These are phyloP conservation scores for Brassica napus DNA, from an alignment of 345 rosid species.

Conservation along the genomic window DNA sequence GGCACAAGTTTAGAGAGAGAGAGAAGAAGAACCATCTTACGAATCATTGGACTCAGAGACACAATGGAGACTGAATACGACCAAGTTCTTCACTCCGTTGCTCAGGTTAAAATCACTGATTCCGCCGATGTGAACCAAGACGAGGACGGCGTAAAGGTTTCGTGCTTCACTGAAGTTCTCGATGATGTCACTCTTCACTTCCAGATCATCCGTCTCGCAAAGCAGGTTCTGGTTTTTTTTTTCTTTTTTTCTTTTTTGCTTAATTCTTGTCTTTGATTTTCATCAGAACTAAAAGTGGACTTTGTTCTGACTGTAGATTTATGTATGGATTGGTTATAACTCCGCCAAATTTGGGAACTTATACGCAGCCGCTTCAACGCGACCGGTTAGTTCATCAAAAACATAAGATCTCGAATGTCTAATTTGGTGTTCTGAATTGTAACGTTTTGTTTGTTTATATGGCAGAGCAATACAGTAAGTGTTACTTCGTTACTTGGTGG, in stretches of 20 bases:
- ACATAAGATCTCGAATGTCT: neutral
- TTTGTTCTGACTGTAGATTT: constrained; percentile 44
- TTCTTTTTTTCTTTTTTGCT: neutral
- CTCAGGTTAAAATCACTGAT: constrained; percentile 27
- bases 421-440: neutral
- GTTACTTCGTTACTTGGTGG: constrained; percentile 79
- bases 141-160: constrained; percentile 44
- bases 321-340: constrained; percentile 81
- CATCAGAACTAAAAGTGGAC: neutral
- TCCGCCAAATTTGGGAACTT: constrained; percentile 69
- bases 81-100: constrained; percentile 33
- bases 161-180: constrained; percentile 62
- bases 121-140: neutral
- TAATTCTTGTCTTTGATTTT: constrained; percentile 1
- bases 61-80: constrained; percentile 35
- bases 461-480: constrained; percentile 67
- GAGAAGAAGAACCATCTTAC: neutral
- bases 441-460: neutral
- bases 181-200: constrained; percentile 69
- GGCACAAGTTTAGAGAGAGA: neutral
- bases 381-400: constrained; percentile 38
- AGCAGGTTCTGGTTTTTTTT: constrained; percentile 48
- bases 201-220: constrained; percentile 71
- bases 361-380: constrained; percentile 84
- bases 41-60: neutral